phyloP scores from a whole-genome alignment of 495 filamentous ascomycete genomes.

The Xanthoparmelia taractica region DNA sequence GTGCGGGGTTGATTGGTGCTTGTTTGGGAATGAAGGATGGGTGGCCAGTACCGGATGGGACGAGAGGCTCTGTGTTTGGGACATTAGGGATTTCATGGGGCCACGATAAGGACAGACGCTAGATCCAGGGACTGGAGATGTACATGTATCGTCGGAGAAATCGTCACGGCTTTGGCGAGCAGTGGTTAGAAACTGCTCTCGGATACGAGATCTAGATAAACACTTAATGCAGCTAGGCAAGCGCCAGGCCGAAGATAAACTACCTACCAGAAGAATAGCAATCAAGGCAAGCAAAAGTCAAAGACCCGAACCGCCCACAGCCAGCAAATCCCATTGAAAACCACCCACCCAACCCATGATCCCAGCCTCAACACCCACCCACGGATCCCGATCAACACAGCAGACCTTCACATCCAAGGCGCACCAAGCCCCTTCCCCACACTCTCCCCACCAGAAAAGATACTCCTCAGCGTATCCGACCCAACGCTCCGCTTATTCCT shows the following conservation, averaged over 20 bases:
- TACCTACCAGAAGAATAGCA: not conserved
- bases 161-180: not conserved
- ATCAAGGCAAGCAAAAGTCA: not conserved
- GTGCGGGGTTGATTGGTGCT: constrained; percentile 95
- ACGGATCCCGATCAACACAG: not conserved
- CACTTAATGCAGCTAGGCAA: not conserved
- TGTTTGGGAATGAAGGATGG: constrained; percentile 94
- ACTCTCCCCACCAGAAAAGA: not conserved
- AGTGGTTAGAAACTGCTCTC: not conserved
- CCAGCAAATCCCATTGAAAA: not conserved
- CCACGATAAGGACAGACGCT: not conserved
- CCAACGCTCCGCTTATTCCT: constrained; percentile 20
- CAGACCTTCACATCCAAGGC: not conserved
- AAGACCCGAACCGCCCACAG: not conserved
- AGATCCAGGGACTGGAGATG: not conserved
- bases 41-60: constrained; percentile 92
- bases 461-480: constrained; percentile 14
- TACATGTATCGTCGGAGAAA: not conserved
- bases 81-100: constrained; percentile 63
- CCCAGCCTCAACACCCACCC: too few relatives aligned
- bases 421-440: not conserved
- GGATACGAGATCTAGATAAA: not conserved
- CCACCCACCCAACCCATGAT: constrained; percentile 1
- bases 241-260: not conserved
- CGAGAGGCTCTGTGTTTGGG: constrained; percentile 83